Evolutionary conservation across 139 green algal genomes (phyloP), one percentile per base, ranked within the genome.

Genomic region (Volvox africanus): DNA sequence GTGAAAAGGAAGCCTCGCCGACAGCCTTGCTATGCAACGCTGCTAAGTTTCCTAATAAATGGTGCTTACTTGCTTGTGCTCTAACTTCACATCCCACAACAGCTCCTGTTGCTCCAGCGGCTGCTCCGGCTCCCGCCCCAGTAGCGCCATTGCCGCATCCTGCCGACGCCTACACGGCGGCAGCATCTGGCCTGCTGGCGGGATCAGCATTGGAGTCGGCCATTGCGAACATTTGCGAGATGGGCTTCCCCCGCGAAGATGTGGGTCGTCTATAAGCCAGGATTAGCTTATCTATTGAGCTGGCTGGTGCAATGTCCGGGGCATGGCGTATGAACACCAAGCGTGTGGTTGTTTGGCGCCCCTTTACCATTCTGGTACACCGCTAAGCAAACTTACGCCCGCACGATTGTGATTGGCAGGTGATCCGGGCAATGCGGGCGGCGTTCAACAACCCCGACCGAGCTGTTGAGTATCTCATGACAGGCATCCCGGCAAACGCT

Each of bases 391-490:
- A 55, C 44, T 55, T 55, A 55, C 44, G 44, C 44, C 44, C 44
- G 9, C 44, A 9, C 9, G 9, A 55, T 55, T 55, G 44, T 9
- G 44, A 9, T 73, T 2, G 21, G 65, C 65, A 99, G 79, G 96
- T 99, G 18, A 80, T 96, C 65, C 92, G 94, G 12, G 98, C 98
- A 0, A 97, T 99, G 96, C 95, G 97, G 5, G 98, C 98, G 6
- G 98, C 98, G 19, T 99, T 98, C 96, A 99, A 99, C 96, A 99
- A 99, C 96, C 98, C 98, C 21, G 98, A 99, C 69, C 94, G 98
- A 17, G 98, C 98, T 22, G 98, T 99, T n/a, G 98, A 99, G 95
- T 99, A 99, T 92, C 94, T 99, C 19, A 99, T 99, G 95, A 98
- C 93, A 20, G 97, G 97, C 87, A 99, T 99, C 84, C 92, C 75